Conservation (phyloP, 345 rosid species). For the Brassica juncea region DNA sequence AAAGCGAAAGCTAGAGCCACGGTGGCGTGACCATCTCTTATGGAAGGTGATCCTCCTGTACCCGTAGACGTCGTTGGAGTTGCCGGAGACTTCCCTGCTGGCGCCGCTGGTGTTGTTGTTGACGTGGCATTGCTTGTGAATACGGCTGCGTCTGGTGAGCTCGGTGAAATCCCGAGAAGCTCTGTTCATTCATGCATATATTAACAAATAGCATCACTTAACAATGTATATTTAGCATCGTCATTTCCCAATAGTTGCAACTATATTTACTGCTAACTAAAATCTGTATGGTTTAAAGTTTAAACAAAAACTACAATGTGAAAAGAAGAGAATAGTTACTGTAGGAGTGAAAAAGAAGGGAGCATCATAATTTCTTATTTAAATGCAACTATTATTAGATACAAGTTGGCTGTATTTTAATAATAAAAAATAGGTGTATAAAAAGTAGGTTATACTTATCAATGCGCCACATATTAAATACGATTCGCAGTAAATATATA, state of each 20-base stretch:
- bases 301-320: background rate
- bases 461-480: slow-evolving; percentile 19
- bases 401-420: background rate
- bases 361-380: background rate
- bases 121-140: slow-evolving; percentile 46
- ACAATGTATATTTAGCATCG: background rate
- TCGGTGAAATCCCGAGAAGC: slow-evolving; percentile 73
- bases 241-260: background rate
- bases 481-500: background rate
- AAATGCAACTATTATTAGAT: background rate
- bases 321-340: background rate
- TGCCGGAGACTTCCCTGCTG: slow-evolving; percentile 27
- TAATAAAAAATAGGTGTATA: background rate
- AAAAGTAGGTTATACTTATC: slow-evolving; percentile 4
- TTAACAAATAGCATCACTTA: background rate
- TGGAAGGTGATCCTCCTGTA: slow-evolving; percentile 28
- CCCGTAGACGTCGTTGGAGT: slow-evolving; percentile 24
- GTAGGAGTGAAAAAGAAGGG: background rate
- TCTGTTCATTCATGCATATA: slow-evolving; percentile 46
- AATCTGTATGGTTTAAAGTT: background rate
- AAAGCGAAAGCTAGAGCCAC: slow-evolving; percentile 22
- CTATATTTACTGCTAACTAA: background rate
- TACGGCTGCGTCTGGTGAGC: slow-evolving; percentile 75
- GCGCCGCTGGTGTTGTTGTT: slow-evolving; percentile 24
- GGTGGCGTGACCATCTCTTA: slow-evolving; percentile 15